Evolutionary conservation across 1,284 basidiomycete genomes (phyloP), one percentile per base, ranked within the genome.

Genomic region (Singerocomus inundabilis): DNA sequence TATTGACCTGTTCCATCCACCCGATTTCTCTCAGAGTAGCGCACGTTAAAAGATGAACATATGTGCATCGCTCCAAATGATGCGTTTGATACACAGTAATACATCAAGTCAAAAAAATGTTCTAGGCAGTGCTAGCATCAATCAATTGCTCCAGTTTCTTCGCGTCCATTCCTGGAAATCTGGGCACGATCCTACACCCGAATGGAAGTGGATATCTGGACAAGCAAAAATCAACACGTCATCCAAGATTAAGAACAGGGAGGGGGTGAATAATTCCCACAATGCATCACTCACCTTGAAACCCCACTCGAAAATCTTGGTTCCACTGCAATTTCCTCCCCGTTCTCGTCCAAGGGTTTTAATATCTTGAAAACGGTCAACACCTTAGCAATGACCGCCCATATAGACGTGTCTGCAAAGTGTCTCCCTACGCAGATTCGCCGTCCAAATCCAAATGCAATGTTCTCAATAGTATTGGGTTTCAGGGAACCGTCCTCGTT

Each of bases 281-380:
- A 4, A 4, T 5, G 15, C 1, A 13, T 26, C 18, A 49, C 58
- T 31, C 39, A 62, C 58, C 50, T 24, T 0, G 32, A 3, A 11
- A 37, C 2, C 12, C 52, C 56, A 0, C 13, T 24, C 13, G 41
- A 32, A 31, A 57, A 51, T 16, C 9, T 34, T 8, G 37, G 34
- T 18, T 56, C 42, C 3, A 59, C 43, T 0, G 26, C 29, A 4
- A 67, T 50, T 4, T 62, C 60, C 1, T 37, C n/a, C 10, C 56
- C 56, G 16, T 56, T 28, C 21, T 45, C 45, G 13, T 57, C 56
- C 11, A 60, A 13, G 1, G 51, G 36, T 9, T 26, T 57, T 21
- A 46, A 12, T 26, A 57, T 46, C 37, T 18, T 55, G 37, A 60
- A 58, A 5, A 56, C 35, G 0, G 58, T 29, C 48, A 58, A 30